A percentile compares a stretch with the other conserved stretches of the same genome.
phyloP scores from a whole-genome alignment of 768 basidiomycete genomes.

The Tephrocybe sp. region DNA sequence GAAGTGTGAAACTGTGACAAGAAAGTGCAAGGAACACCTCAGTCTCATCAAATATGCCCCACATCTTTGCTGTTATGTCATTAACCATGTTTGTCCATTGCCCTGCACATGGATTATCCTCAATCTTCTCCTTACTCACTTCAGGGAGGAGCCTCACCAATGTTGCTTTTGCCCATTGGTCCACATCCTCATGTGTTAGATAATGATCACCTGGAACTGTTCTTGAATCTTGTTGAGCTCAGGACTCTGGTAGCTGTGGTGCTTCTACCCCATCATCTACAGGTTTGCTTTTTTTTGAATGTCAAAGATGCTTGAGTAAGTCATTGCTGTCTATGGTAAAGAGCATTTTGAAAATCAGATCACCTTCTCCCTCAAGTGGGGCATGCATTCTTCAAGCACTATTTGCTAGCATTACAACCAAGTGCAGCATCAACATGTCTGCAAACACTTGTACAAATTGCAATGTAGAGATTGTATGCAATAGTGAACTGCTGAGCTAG shows the following conservation, averaged over 20 bases:
- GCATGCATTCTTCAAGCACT: constrained; percentile 26
- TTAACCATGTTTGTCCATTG: constrained; percentile 24
- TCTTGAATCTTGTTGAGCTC: neutral
- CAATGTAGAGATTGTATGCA: constrained; percentile 24
- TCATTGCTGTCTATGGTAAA: constrained; percentile 29
- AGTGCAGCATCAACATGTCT: constrained; percentile 20
- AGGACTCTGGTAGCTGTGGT: neutral
- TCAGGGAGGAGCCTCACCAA: neutral
- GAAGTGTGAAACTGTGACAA: constrained; percentile 26
- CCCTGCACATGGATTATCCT: constrained; percentile 18
- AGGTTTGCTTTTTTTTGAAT: neutral
- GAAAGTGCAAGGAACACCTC: constrained; percentile 24
- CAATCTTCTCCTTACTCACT: neutral
- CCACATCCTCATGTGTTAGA: neutral
- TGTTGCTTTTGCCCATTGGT: neutral
- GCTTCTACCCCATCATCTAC: neutral
- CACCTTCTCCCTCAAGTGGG: constrained; percentile 21
- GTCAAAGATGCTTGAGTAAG: constrained; percentile 19
- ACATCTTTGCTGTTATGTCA: constrained; percentile 19
- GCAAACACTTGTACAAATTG: constrained; percentile 12
- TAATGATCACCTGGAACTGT: neutral
- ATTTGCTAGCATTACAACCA: constrained; percentile 19
- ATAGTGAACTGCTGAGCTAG: constrained; percentile 23
- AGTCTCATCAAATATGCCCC: constrained; percentile 32
- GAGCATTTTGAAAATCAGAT: constrained; percentile 21